Evolutionary conservation across 2,329 filamentous ascomycete species (phyloP).

Genomic region (Hypocreales sp.): DNA sequence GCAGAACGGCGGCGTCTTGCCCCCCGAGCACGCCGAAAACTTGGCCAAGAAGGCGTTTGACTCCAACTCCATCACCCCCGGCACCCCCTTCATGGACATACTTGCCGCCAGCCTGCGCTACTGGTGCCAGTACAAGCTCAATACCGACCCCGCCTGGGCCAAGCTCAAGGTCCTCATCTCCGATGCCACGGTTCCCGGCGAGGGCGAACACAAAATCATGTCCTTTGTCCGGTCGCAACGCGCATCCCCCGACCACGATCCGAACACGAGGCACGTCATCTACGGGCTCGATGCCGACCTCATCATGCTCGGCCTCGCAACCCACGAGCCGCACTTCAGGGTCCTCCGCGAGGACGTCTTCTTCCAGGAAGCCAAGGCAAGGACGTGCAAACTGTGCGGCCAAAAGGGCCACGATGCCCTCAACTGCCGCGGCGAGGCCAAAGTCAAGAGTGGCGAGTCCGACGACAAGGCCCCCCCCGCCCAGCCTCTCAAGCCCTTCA

Average conservation of each 20-base stretch:
- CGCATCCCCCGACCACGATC: slow-evolving; percentile 78
- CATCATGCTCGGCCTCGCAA: slow-evolving; percentile 95
- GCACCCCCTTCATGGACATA: slow-evolving; percentile 97
- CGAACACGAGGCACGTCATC: slow-evolving; percentile 94
- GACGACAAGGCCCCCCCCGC: slow-evolving; percentile 62
- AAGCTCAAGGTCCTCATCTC: slow-evolving; percentile 97
- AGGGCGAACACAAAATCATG: slow-evolving; percentile 99
- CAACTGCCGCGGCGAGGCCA: slow-evolving; percentile 66
- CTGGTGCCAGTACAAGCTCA: slow-evolving; percentile 96
- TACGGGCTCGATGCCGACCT: slow-evolving; percentile 96
- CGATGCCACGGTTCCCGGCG: slow-evolving; percentile 91
- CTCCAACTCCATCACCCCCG: slow-evolving; percentile 73
- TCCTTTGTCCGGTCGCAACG: slow-evolving; percentile 91
- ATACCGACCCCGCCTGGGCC: slow-evolving; percentile 90
- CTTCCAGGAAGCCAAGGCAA: slow-evolving; percentile 69
- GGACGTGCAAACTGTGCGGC: slow-evolving; percentile 76
- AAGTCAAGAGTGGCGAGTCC: slow-evolving; percentile 63
- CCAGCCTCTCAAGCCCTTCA: slow-evolving; percentile 89
- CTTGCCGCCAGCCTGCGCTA: slow-evolving; percentile 81
- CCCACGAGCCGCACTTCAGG: slow-evolving; percentile 93
- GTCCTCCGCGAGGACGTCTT: slow-evolving; percentile 96
- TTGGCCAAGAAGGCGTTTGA: slow-evolving; percentile 86
- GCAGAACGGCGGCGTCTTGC: slow-evolving; percentile 51
- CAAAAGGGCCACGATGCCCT: slow-evolving; percentile 83
- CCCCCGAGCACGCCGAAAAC: slow-evolving; percentile 44